These are phyloP conservation scores for Pseudocercospora pini-densiflorae DNA, from an alignment of 2,329 filamentous ascomycete genomes.

Conservation along the genomic window DNA sequence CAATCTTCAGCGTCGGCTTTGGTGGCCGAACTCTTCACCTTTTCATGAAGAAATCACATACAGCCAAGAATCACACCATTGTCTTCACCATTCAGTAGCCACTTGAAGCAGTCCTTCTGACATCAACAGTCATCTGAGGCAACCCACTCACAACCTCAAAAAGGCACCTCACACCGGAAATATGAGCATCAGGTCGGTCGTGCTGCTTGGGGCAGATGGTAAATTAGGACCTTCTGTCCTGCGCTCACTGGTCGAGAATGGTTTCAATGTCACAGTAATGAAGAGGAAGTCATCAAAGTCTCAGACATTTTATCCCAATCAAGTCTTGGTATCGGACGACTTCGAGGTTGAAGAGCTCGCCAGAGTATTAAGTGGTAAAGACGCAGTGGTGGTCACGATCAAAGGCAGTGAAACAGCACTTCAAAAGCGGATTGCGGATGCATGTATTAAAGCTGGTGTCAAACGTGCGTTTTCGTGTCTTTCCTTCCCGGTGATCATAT, in stretches of 20 bases:
- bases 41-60: neutral
- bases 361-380: constrained; percentile 58
- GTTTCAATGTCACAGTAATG: constrained; percentile 61
- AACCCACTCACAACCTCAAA: neutral
- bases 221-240: constrained; percentile 51
- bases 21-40: neutral
- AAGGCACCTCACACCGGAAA: neutral
- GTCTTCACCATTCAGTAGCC: neutral
- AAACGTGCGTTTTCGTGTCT: constrained; percentile 44
- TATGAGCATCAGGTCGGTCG: constrained; percentile 48
- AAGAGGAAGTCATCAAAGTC: constrained; percentile 54
- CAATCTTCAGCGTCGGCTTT: neutral
- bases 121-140: neutral
- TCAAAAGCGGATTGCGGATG: constrained; percentile 61
- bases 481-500: neutral
- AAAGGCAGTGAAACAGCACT: constrained; percentile 47
- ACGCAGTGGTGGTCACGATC: constrained; percentile 59
- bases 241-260: constrained; percentile 45
- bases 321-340: constrained; percentile 53
- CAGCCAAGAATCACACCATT: neutral
- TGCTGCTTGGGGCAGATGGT: constrained; percentile 50
- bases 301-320: constrained; percentile 40
- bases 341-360: constrained; percentile 54
- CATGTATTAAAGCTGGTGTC: constrained; percentile 63
- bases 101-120: neutral